phyloP scores from a whole-genome alignment of 2,329 filamentous ascomycete genomes.

The Periconia macrospinosa region DNA sequence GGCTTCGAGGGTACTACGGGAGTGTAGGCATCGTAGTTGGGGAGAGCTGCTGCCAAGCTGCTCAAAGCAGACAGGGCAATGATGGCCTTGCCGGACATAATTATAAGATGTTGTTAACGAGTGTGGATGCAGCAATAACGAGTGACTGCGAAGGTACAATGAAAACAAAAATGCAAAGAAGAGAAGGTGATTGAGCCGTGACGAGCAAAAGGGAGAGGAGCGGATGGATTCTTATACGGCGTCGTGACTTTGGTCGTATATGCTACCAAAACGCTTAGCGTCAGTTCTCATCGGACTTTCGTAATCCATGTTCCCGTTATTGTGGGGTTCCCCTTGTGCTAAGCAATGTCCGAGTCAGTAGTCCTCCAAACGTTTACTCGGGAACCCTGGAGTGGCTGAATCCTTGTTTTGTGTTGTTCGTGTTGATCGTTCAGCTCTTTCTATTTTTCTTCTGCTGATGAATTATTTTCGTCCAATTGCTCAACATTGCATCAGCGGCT shows the following conservation, averaged over 20 bases:
- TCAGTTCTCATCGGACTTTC: background rate
- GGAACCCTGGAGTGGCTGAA: background rate
- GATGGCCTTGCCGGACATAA: constrained; percentile 4
- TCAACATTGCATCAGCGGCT: background rate
- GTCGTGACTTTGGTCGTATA: background rate
- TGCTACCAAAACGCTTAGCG: background rate
- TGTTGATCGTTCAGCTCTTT: background rate
- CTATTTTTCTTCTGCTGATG: background rate
- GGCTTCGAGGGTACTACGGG: background rate
- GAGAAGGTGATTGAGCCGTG: background rate
- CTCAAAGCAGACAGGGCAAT: constrained; percentile 1
- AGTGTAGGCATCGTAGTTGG: background rate
- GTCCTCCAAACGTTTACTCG: background rate
- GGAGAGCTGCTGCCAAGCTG: constrained; percentile 1
- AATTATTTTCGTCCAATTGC: background rate
- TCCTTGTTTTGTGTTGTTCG: background rate
- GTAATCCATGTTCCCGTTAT: background rate
- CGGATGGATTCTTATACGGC: background rate
- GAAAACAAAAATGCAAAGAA: background rate
- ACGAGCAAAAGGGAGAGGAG: background rate
- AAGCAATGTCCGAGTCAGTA: constrained; percentile 1
- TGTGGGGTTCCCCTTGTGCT: background rate
- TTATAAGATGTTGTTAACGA: background rate
- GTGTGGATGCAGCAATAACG: background rate
- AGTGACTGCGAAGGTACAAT: constrained; percentile 2